Conservation (phyloP, 768 basidiomycete genomes). For the Stropharia rugosoannulata region DNA sequence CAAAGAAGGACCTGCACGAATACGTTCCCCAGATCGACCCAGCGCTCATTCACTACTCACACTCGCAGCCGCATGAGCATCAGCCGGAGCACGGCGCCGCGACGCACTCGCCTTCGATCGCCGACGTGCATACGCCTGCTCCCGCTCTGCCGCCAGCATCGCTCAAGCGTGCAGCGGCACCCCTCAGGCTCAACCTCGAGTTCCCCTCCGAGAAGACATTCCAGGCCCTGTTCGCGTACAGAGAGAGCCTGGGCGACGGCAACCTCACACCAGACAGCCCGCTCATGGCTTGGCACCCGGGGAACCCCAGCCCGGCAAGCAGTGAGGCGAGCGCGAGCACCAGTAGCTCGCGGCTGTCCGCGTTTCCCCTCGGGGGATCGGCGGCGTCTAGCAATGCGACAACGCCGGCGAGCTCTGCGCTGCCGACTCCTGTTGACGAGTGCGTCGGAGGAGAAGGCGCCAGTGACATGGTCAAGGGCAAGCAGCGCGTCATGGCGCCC, state of each 20-base stretch:
- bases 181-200: constrained; percentile 26
- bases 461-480: constrained; percentile 4
- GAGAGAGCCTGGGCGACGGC: constrained; percentile 21
- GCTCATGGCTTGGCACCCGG: constrained; percentile 15
- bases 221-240: constrained; percentile 25
- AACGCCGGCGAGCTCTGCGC: constrained; percentile 26
- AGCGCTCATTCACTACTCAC: constrained; percentile 20
- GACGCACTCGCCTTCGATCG: not conserved
- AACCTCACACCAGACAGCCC: constrained; percentile 26
- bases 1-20: constrained; percentile 8
- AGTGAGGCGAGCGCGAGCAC: constrained; percentile 16
- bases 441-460: not conserved
- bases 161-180: constrained; percentile 26
- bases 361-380: constrained; percentile 9
- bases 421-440: constrained; percentile 31
- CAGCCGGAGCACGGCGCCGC: not conserved
- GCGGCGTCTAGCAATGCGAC: constrained; percentile 18
- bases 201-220: constrained; percentile 24
- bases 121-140: not conserved
- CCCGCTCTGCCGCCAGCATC: constrained; percentile 15
- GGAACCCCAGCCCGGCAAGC: constrained; percentile 23
- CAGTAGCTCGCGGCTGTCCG: constrained; percentile 21
- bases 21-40: constrained; percentile 27
- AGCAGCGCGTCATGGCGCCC: not conserved
- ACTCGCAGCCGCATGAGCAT: constrained; percentile 8